Evolutionary conservation across 352 stramenopile genomes (phyloP).

Genomic region (Phytophthora idaei): DNA sequence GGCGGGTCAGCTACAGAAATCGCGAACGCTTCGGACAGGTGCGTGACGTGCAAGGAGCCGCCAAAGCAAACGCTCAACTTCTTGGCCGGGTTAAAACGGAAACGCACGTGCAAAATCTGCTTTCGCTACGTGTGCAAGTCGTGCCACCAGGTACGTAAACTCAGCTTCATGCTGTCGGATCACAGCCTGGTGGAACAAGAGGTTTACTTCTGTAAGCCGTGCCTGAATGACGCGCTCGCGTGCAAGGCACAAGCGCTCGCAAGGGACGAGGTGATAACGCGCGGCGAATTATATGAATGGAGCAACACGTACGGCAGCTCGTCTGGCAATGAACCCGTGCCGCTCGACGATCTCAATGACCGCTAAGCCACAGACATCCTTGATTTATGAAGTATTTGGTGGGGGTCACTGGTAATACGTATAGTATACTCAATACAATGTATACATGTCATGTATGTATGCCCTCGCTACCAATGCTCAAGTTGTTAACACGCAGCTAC

Average conservation of each 20-base stretch:
- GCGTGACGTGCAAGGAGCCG: slow-evolving; percentile 20
- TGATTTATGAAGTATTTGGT: no score
- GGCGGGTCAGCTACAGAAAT: slow-evolving; percentile 2
- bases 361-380: no score
- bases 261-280: slow-evolving; percentile 27
- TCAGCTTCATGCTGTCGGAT: slow-evolving; percentile 37
- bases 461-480: no score
- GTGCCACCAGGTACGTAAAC: slow-evolving; percentile 41
- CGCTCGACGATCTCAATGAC: slow-evolving; percentile 29
- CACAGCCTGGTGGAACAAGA: slow-evolving; percentile 35
- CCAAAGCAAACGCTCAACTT: slow-evolving; percentile 8
- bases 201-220: slow-evolving; percentile 29
- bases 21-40: slow-evolving; percentile 20
- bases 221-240: slow-evolving; percentile 21
- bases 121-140: slow-evolving; percentile 43
- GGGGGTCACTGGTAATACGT: no score
- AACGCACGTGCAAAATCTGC: slow-evolving; percentile 44
- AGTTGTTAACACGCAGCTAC: no score
- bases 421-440: no score
- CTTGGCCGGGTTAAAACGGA: slow-evolving; percentile 22
- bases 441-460: no score
- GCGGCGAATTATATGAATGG: slow-evolving; percentile 29
- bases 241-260: slow-evolving; percentile 25
- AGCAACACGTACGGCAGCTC: slow-evolving; percentile 36
- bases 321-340: slow-evolving; percentile 30